phyloP scores from a whole-genome alignment of 177 flowering plant species.

The Vitis hybrid region DNA sequence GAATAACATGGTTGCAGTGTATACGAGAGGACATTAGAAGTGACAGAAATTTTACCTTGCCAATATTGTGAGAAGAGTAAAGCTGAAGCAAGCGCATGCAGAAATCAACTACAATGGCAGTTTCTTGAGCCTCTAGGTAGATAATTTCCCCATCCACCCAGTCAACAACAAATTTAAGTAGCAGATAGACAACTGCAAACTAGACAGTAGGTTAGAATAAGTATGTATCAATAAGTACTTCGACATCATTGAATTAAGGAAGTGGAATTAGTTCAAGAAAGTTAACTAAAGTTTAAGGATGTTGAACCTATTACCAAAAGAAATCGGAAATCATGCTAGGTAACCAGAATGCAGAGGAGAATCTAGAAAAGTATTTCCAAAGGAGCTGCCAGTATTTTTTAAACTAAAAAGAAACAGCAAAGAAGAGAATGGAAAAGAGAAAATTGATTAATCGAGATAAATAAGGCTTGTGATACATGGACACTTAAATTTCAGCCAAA shows the following conservation, averaged over 20 bases:
- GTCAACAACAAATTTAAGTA: constrained; percentile 85
- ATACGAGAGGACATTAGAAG: neutral
- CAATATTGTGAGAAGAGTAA: constrained; percentile 93
- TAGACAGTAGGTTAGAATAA: constrained; percentile 34
- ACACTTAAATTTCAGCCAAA: too few relatives aligned
- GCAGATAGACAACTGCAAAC: constrained; percentile 88
- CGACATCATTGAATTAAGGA: neutral
- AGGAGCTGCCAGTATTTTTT: neutral
- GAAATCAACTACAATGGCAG: constrained; percentile 69
- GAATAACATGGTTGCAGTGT: too few relatives aligned
- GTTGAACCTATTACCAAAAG: neutral
- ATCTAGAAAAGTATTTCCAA: neutral
- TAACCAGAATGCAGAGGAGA: neutral
- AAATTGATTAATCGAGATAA: too few relatives aligned
- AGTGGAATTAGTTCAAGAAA: neutral
- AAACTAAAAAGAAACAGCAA: neutral
- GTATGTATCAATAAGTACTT: neutral
- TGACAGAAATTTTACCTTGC: constrained; percentile 57
- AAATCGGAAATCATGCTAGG: neutral
- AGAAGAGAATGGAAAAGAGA: too few relatives aligned
- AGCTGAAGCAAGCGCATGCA: constrained; percentile 86
- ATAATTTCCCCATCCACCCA: constrained; percentile 96
- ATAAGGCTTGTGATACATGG: too few relatives aligned
- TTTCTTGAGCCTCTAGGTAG: constrained; percentile 81
- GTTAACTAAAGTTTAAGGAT: neutral